phyloP scores from a whole-genome alignment of 768 basidiomycete species.

The Glaciozyma martinii region DNA sequence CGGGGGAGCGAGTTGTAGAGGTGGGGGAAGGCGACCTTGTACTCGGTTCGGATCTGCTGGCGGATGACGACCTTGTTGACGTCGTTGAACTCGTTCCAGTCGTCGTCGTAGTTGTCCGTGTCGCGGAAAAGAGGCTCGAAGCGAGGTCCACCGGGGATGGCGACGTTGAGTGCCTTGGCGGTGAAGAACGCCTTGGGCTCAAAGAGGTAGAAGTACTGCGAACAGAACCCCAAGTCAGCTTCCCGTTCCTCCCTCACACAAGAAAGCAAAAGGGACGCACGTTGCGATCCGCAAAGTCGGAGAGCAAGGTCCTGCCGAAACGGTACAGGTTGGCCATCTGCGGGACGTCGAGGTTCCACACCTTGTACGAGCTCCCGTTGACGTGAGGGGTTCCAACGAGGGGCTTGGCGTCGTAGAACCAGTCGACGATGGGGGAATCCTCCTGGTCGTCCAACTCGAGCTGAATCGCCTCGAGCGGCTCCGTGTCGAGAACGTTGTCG shows the following conservation, averaged over 20 bases:
- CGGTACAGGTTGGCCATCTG: slow-evolving; percentile 96
- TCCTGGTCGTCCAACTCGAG: slow-evolving; percentile 87
- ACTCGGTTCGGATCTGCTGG: slow-evolving; percentile 95
- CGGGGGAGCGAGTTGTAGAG: slow-evolving; percentile 96
- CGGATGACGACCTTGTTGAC: slow-evolving; percentile 99
- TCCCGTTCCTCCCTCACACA: neutral
- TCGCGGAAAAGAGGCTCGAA: slow-evolving; percentile 94
- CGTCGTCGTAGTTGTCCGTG: slow-evolving; percentile 95
- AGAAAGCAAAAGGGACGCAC: slow-evolving; percentile 20
- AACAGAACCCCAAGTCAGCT: neutral
- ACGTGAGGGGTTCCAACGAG: slow-evolving; percentile 76
- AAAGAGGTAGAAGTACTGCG: slow-evolving; percentile 72
- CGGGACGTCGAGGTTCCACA: slow-evolving; percentile 85
- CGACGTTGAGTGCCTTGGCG: slow-evolving; percentile 92
- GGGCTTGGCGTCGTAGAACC: slow-evolving; percentile 98
- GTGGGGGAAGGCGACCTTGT: slow-evolving; percentile 98
- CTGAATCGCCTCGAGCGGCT: slow-evolving; percentile 95
- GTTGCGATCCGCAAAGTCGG: slow-evolving; percentile 85
- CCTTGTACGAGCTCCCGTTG: slow-evolving; percentile 86
- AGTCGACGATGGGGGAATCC: slow-evolving; percentile 81
- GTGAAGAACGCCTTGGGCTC: slow-evolving; percentile 98
- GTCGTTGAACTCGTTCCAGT: slow-evolving; percentile 73
- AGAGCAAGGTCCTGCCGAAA: slow-evolving; percentile 83
- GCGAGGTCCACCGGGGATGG: slow-evolving; percentile 95
- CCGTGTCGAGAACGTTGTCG: slow-evolving; percentile 95